phyloP scores from a whole-genome alignment of 768 basidiomycete genomes.

The Lactarius psammicola region DNA sequence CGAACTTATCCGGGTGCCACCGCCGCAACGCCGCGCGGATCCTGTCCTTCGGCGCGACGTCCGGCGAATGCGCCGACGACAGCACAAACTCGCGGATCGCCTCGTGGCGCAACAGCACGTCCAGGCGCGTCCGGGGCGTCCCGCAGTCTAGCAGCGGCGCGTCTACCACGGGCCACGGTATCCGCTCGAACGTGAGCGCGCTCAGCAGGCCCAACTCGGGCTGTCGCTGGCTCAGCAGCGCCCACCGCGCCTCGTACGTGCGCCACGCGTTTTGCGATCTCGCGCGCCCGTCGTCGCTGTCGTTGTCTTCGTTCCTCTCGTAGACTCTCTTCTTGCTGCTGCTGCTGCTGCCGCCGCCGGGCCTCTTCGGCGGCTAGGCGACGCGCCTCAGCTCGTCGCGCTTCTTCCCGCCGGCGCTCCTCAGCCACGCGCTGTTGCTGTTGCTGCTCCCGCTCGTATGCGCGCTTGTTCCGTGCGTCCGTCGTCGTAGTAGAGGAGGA shows the following conservation, averaged over 20 bases:
- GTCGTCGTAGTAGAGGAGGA: neutral
- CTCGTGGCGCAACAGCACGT: constrained; percentile 54
- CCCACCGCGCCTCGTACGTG: constrained; percentile 43
- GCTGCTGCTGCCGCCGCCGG: constrained; percentile 42
- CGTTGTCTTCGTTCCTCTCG: constrained; percentile 46
- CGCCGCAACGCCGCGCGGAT: constrained; percentile 64
- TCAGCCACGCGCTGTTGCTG: constrained; percentile 10
- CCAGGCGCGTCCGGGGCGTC: constrained; percentile 29
- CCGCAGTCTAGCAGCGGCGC: constrained; percentile 36
- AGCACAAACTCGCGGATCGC: constrained; percentile 59
- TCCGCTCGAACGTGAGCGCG: constrained; percentile 53
- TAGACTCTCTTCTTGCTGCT: constrained; percentile 44
- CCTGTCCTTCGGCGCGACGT: constrained; percentile 59
- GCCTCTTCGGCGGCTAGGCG: constrained; percentile 38
- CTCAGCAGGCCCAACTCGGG: constrained; percentile 51
- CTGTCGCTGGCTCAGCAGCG: constrained; percentile 56
- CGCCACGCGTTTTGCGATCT: constrained; percentile 37
- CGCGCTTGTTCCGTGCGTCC: neutral
- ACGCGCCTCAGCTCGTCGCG: constrained; percentile 13
- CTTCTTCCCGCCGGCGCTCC: constrained; percentile 17
- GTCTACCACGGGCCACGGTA: constrained; percentile 68
- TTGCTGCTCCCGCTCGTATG: constrained; percentile 10
- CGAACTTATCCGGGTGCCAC: constrained; percentile 83
- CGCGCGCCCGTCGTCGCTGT: constrained; percentile 39
- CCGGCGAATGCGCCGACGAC: constrained; percentile 58